Evolutionary conservation across 208 protist genomes (phyloP).

Genomic region (Trypanosoma melophagium): DNA sequence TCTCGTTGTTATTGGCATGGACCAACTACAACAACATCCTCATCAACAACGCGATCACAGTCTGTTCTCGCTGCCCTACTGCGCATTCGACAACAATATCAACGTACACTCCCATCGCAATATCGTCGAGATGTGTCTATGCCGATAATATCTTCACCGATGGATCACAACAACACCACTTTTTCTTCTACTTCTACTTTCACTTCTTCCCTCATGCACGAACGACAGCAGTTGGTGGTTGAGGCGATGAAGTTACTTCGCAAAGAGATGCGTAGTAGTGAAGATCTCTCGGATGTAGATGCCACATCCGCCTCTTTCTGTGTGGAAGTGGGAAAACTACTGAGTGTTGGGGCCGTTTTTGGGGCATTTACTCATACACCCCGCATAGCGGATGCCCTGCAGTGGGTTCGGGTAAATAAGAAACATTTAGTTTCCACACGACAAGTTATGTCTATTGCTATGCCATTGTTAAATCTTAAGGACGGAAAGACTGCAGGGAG

Average conservation of each 20-base stretch:
- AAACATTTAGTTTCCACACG: conserved; percentile 48
- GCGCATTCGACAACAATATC: conserved; percentile 40
- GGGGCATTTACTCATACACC: conserved; percentile 51
- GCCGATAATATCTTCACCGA: neutral
- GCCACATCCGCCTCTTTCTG: conserved; percentile 37
- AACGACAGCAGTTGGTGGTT: conserved; percentile 30
- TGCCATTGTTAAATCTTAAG: conserved; percentile 59
- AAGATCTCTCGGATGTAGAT: conserved; percentile 65
- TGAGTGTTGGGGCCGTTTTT: conserved; percentile 63
- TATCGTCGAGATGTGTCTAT: conserved; percentile 13
- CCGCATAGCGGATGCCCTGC: conserved; percentile 57
- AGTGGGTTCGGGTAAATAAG: conserved; percentile 46
- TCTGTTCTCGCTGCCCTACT: conserved; percentile 38
- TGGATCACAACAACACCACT: neutral
- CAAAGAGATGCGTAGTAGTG: conserved; percentile 42
- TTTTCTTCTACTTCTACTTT: conserved; percentile 26
- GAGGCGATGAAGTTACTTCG: conserved; percentile 66
- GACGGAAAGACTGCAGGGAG: conserved; percentile 58
- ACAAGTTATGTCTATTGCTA: conserved; percentile 79
- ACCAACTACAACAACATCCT: too few relatives aligned
- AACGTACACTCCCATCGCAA: conserved; percentile 17
- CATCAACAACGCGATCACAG: conserved; percentile 10
- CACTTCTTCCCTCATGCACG: neutral
- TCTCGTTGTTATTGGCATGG: conserved; percentile 7
- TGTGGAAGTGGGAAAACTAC: conserved; percentile 77